These are phyloP conservation scores for Xylaria sp. DNA, from an alignment of 2,329 filamentous ascomycete genomes.

Conservation along the genomic window DNA sequence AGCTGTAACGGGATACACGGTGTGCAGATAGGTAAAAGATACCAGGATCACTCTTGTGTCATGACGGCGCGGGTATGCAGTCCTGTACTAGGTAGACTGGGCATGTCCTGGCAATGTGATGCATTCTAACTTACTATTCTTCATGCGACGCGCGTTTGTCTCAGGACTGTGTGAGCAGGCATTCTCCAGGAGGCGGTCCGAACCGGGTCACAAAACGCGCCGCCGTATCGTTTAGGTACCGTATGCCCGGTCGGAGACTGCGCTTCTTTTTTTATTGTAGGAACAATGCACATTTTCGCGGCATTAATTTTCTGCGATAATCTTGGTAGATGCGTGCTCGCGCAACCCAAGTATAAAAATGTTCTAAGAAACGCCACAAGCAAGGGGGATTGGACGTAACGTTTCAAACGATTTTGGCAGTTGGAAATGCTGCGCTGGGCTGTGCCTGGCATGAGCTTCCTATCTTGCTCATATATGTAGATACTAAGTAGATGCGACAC, in stretches of 20 bases:
- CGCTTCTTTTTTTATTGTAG: background rate
- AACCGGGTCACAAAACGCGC: conserved; percentile 17
- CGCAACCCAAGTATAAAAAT: conserved; percentile 19
- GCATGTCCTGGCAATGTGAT: background rate
- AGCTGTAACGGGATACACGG: too few species aligned
- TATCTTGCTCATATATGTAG: conserved; percentile 1
- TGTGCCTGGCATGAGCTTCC: conserved; percentile 1
- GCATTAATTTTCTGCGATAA: background rate
- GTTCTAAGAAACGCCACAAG: conserved; percentile 11
- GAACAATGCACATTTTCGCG: background rate
- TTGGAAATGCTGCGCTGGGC: conserved; percentile 20
- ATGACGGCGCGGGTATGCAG: conserved; percentile 10
- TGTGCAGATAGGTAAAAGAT: background rate
- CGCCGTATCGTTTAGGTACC: background rate
- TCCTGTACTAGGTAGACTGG: background rate
- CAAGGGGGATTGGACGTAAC: background rate
- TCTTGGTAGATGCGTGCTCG: background rate
- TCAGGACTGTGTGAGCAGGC: conserved; percentile 28
- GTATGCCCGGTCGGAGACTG: background rate
- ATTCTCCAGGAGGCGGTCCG: conserved; percentile 27
- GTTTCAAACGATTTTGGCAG: conserved; percentile 13
- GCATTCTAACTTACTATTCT: background rate
- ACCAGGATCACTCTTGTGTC: conserved; percentile 17
- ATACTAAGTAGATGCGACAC: background rate
- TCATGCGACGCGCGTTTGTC: conserved; percentile 23